Conservation (phyloP, 371 early-diverging fungal genomes). For the Haplosporangium sp. region DNA sequence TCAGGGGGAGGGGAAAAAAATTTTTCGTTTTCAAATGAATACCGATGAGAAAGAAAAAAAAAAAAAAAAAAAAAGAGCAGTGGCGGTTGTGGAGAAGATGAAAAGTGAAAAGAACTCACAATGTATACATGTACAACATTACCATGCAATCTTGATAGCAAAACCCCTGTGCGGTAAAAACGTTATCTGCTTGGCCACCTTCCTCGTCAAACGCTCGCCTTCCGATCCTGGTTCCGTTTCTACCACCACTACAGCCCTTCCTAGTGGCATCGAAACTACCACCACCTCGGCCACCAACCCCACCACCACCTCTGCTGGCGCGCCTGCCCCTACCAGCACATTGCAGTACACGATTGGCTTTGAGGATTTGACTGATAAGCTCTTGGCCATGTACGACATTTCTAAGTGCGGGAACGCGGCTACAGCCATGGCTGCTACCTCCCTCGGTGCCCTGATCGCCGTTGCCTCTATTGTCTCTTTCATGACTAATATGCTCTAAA, state of each 20-base stretch:
- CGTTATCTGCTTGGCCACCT: slow-evolving; percentile 41
- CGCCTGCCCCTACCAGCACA: slow-evolving; percentile 2
- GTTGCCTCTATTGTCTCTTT: slow-evolving; percentile 26
- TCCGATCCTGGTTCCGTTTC: not conserved
- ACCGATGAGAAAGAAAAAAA: not conserved
- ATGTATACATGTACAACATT: not conserved
- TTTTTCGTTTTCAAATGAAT: not conserved
- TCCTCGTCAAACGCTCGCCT: slow-evolving; percentile 5
- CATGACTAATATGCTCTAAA: slow-evolving; percentile 28
- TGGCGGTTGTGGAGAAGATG: not conserved
- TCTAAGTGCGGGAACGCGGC: slow-evolving; percentile 26
- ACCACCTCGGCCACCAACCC: slow-evolving; percentile 6
- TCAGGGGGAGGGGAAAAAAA: too few species aligned
- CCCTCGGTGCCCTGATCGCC: slow-evolving; percentile 17
- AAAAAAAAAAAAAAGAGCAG: not conserved
- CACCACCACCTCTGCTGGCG: slow-evolving; percentile 1
- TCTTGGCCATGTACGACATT: slow-evolving; percentile 41
- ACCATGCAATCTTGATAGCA: slow-evolving; percentile 6
- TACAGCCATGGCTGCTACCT: slow-evolving; percentile 20
- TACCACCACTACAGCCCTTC: not conserved
- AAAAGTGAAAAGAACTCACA: not conserved
- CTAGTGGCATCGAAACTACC: not conserved
- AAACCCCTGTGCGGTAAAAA: slow-evolving; percentile 36
- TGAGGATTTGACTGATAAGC: slow-evolving; percentile 26
- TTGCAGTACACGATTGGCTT: slow-evolving; percentile 2